phyloP scores from a whole-genome alignment of 768 basidiomycete genomes.

The Sporobolomyces roseus region DNA sequence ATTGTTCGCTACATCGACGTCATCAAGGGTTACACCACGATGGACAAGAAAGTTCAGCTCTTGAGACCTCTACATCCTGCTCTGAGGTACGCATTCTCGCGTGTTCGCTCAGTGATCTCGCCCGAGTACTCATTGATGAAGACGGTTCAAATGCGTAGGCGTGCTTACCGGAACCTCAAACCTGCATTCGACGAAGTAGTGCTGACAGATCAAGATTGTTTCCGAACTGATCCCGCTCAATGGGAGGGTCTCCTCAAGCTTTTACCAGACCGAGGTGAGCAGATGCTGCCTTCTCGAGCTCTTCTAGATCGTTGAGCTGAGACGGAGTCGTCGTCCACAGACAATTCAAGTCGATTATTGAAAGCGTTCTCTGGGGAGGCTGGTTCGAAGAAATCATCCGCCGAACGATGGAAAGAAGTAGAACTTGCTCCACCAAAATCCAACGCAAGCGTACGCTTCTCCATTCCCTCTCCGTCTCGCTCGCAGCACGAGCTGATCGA shows the following conservation, averaged over 20 bases:
- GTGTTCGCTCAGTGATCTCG: background rate
- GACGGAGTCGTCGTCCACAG: slow-evolving; percentile 33
- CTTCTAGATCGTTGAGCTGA: background rate
- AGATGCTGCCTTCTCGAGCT: background rate
- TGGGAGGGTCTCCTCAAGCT: slow-evolving; percentile 70
- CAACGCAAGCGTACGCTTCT: background rate
- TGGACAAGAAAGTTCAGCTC: slow-evolving; percentile 76
- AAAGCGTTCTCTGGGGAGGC: slow-evolving; percentile 61
- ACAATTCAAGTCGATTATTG: slow-evolving; percentile 55
- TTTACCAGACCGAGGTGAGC: slow-evolving; percentile 61
- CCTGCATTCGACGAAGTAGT: slow-evolving; percentile 64
- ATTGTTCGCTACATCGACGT: slow-evolving; percentile 84
- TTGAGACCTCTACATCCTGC: slow-evolving; percentile 64
- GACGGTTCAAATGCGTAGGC: slow-evolving; percentile 12
- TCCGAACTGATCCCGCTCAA: slow-evolving; percentile 60
- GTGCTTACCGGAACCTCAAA: slow-evolving; percentile 49
- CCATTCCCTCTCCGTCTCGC: background rate
- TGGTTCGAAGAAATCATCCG: slow-evolving; percentile 53
- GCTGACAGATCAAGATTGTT: slow-evolving; percentile 78
- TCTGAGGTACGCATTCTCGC: slow-evolving; percentile 57
- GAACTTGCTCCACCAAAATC: background rate
- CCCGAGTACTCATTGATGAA: background rate
- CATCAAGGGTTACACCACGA: slow-evolving; percentile 72
- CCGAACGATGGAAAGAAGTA: slow-evolving; percentile 71
- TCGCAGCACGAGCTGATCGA: too few relatives aligned